Evolutionary conservation across 345 rosid species (phyloP).

Genomic region (Arabis alpina): DNA sequence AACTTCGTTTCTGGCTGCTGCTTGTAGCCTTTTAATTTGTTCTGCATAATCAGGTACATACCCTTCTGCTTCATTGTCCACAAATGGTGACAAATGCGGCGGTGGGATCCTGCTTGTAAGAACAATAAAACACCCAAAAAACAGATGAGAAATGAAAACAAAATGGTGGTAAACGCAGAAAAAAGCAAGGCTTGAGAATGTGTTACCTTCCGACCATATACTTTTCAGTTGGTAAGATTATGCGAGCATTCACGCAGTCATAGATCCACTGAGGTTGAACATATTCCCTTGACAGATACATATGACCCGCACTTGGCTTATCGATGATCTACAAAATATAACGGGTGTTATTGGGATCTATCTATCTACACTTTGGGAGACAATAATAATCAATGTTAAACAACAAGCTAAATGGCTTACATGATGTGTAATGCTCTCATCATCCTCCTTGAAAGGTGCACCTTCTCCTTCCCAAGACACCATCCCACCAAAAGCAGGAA

Average conservation of each 20-base stretch:
- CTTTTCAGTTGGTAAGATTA: conserved; percentile 70
- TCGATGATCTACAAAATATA: conserved; percentile 74
- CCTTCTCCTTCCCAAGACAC: conserved; percentile 99
- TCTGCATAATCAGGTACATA: conserved; percentile 92
- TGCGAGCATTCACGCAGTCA: conserved; percentile 78
- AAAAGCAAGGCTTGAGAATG: conserved; percentile 10
- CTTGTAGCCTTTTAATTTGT: conserved; percentile 69
- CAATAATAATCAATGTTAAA: neutral
- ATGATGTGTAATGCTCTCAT: conserved; percentile 90
- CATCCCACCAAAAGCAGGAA: conserved; percentile 92
- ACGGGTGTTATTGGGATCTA: neutral
- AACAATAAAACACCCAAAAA: neutral
- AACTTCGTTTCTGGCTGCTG: conserved; percentile 79
- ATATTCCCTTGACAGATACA: conserved; percentile 79
- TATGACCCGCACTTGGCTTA: conserved; percentile 84
- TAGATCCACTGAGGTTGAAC: conserved; percentile 96
- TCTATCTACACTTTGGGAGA: conserved; percentile 7
- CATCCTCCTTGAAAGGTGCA: conserved; percentile 78
- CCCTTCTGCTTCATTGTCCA: conserved; percentile 87
- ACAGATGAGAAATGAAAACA: neutral
- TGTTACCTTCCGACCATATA: conserved; percentile 83
- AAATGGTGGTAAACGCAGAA: neutral
- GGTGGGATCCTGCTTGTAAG: conserved; percentile 65
- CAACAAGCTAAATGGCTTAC: conserved; percentile 48
- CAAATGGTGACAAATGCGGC: conserved; percentile 90